These are phyloP conservation scores for Delonix regia DNA, from an alignment of 306 rosid genomes.

Conservation along the genomic window DNA sequence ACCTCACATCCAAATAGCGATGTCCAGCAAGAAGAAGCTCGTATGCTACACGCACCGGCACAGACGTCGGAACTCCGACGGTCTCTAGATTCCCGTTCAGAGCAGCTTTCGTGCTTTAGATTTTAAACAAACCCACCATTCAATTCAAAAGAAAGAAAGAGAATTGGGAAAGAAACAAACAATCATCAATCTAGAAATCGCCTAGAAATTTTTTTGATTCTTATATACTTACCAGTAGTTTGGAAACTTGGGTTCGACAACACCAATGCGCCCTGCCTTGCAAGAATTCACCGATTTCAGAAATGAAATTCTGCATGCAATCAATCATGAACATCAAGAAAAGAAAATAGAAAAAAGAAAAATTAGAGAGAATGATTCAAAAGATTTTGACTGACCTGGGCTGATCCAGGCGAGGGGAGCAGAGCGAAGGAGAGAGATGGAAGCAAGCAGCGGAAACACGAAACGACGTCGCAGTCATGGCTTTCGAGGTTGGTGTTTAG, in stretches of 20 bases:
- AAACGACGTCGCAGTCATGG: conserved; percentile 44
- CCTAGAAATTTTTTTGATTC: neutral
- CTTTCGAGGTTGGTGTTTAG: conserved; percentile 23
- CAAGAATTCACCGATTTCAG: conserved; percentile 21
- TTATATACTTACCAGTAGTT: conserved; percentile 38
- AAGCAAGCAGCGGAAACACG: conserved; percentile 45
- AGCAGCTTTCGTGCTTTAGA: conserved; percentile 48
- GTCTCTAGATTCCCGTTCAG: conserved; percentile 56
- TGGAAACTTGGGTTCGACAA: conserved; percentile 21
- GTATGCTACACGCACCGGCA: conserved; percentile 82
- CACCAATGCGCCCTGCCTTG: conserved; percentile 7
- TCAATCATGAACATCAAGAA: conserved; percentile 2
- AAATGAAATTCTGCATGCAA: conserved; percentile 37
- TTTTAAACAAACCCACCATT: neutral
- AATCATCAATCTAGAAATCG: neutral
- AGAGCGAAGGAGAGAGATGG: conserved; percentile 32
- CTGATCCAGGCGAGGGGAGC: conserved; percentile 16
- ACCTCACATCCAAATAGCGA: conserved; percentile 91
- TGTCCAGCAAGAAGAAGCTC: conserved; percentile 95
- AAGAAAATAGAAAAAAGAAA: neutral
- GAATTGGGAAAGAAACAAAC: neutral
- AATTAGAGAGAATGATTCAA: neutral
- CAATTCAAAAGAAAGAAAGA: neutral
- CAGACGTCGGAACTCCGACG: conserved; percentile 69
- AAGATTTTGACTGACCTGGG: conserved; percentile 2